Base-by-base conservation (phyloP, 108 stramenopile species). In the Skeletonema marinoi region DNA sequence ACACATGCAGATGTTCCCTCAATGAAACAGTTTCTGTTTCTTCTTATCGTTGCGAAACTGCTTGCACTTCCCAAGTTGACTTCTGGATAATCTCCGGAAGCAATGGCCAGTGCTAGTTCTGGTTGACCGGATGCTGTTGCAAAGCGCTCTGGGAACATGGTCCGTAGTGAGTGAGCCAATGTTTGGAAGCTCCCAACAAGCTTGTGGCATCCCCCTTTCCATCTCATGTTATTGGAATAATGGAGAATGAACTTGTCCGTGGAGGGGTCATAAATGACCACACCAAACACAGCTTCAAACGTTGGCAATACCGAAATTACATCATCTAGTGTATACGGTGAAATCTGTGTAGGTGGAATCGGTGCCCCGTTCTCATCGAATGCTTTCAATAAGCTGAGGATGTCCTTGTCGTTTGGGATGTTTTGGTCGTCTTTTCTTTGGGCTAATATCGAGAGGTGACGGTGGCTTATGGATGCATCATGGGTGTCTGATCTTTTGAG, bases 151-250 rank as follows among this genome's bases (percentile, higher is more conserved):
- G 77, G 70, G 63, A 77, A 77, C 61, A 78, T 60, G 4, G 30
- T 33, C 32, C 78, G 41, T 16, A 80, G 14, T n/a, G 72, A 65
- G n/a, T 72, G 39, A 29, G 61, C 60, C 1, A 68, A 19, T 25
- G 48, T 60, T 31, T 68, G 25, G 16, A 80, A 64, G 19, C 64
- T 44, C 39, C 4, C 38, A 21, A 73, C 33, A 6, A 80, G 72
- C 46, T 80, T 80, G 46, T 73, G 66, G 56, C 78, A 80, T 12
- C 71, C 78, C 14, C 60, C 25, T 61, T 31, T 69, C 78, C 78
- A 80, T 32, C 33, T 60, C 38, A 66, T 73, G 9, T 48, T 54
- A n/a, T 51, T 51, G 8, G 78, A 42, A 19, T 80, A 80, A 32
- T 80, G 72, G 5, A 63, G 19, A 3, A 67, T 63, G 32, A 80